phyloP scores from a whole-genome alignment of 2,329 filamentous ascomycete species.

The Penicillium decumbens region DNA sequence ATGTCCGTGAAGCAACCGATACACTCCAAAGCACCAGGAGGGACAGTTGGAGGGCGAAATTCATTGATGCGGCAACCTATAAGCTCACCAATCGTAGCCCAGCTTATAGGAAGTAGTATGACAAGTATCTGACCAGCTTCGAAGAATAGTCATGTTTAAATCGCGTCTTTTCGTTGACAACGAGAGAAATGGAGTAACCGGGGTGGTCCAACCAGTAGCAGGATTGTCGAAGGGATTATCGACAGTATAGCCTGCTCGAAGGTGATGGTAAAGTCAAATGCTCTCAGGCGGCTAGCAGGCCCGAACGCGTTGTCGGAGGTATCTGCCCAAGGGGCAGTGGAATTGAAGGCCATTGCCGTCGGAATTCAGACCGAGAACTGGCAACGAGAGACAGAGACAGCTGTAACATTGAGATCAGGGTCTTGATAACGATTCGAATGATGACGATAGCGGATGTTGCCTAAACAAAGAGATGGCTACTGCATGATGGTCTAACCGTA shows the following conservation, averaged over 20 bases:
- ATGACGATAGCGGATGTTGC: background rate
- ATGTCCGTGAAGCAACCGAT: background rate
- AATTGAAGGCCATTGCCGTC: background rate
- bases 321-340: background rate
- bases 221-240: background rate
- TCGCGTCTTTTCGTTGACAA: background rate
- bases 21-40: background rate
- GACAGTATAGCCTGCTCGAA: conserved; percentile 1
- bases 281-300: background rate
- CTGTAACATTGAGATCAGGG: background rate
- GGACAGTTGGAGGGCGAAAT: background rate
- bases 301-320: background rate
- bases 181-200: background rate
- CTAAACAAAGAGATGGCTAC: background rate
- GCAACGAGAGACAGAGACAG: background rate
- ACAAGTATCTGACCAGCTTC: background rate
- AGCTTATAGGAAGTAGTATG: background rate
- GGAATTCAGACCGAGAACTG: background rate
- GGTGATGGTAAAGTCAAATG: conserved; percentile 1
- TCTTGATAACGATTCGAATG: background rate
- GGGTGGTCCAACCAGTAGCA: background rate
- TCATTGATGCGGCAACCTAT: background rate
- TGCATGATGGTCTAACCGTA: background rate
- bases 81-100: background rate
- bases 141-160: background rate